Evolutionary conservation across 2,329 filamentous ascomycete species (phyloP), one percentile per base, ranked within the genome.

Genomic region (Aspergillus ibericus): DNA sequence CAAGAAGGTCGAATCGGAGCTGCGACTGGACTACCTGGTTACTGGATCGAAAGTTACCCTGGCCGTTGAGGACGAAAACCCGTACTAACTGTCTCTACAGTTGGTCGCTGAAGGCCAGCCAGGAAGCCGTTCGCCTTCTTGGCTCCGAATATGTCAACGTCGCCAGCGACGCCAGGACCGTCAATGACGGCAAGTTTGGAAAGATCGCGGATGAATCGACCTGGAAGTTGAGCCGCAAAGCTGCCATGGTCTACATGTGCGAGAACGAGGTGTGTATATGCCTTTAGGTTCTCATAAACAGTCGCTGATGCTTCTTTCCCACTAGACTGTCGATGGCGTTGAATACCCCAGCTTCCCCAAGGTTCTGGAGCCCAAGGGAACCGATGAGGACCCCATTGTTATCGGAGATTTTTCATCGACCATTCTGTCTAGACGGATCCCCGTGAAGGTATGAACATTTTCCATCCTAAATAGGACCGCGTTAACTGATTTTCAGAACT

Each of bases 361-460:
- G 63, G 74, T 76, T 7, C 81, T 96, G 22, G 83, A 85, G 50
- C 64, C 72, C 15, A 85, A 83, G 10, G 76, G 76, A 3, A 75
- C 76, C 6, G 75, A 81, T 1, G 83, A 88, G 52, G 85, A 86
- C 32, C 87, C 88, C 1, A 84, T 96, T 59, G 89, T 98, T 5
- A 88, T 96, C 5, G 92, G 91, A 18, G 93, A 98, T 75, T 96
- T 98, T 90, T 90, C 85, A 48, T 96, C 91, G 59, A 98, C 97
- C 76, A 96, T 98, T 72, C 86, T 98, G 53, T 92, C 91, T 48
- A 82, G 92, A 44, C 59, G 64, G 20, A 66, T 66, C n/a, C 64
- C 64, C 1, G 56, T 66, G 29, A 52, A 66, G 50, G 61, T 63
- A 61, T 20, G 20, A 18, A 53, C 13, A 2, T 12, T n/a, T 18